Evolutionary conservation across 768 basidiomycete genomes (phyloP).

Genomic region (Tulasnella calospora): DNA sequence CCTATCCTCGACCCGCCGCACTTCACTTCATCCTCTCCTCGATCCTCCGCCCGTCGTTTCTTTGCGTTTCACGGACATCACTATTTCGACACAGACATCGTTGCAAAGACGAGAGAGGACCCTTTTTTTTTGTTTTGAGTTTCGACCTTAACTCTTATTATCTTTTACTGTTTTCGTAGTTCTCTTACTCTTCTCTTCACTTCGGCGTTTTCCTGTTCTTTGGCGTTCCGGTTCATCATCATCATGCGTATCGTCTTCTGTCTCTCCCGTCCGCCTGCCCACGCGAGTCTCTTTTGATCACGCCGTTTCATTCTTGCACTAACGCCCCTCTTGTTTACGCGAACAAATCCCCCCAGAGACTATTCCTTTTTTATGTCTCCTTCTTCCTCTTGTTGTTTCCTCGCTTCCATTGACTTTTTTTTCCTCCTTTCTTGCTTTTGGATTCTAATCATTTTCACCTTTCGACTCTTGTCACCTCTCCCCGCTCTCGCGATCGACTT

Average conservation of each 20-base stretch:
- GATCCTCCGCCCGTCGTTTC: not conserved
- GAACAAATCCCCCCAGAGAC: not conserved
- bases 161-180: not conserved
- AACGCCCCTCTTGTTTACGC: conserved; percentile 2
- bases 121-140: not conserved
- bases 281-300: not conserved
- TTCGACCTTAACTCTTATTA: conserved; percentile 1
- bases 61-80: not conserved
- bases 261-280: not conserved
- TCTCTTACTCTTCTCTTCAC: not conserved
- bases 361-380: not conserved
- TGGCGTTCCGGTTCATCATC: not conserved
- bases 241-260: not conserved
- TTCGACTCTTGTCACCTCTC: not conserved
- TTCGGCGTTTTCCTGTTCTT: not conserved
- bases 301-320: not conserved
- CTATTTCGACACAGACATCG: not conserved
- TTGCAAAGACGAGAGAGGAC: conserved; percentile 5
- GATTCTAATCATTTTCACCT: not conserved
- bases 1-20: not conserved
- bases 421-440: not conserved
- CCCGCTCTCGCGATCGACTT: not conserved
- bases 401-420: not conserved
- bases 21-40: not conserved
- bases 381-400: not conserved